Evolutionary conservation across 257 asterid species (phyloP), one percentile per base, ranked within the genome.

Genomic region (Solanum okadae): DNA sequence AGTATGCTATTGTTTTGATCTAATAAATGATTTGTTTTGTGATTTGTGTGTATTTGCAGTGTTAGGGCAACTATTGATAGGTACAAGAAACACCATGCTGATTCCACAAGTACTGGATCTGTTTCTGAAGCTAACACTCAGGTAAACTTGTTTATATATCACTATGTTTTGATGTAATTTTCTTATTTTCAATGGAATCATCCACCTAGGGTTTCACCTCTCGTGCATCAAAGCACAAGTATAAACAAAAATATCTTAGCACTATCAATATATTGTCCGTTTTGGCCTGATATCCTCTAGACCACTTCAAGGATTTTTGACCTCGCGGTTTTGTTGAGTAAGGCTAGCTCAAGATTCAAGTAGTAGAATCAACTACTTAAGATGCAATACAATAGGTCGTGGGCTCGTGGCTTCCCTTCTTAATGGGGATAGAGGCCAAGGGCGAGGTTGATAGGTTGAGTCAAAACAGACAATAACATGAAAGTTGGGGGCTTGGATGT

Each of bases 61-160:
- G 98, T 96, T 83, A 91, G 95, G 94, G 97, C 91, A 42, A 96
- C 98, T 31, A 96, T 96, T 90, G 98, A 96, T 15, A 93, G 95
- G 93, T 96, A 95, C 93, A 96, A 95, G 96, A 96, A 95, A 92
- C 94, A 96, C 40, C 87, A 91, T 88, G 87, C 94, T 79, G 96
- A 95, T 92, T 93, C 97, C 85, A 52, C 98, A 35, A 92, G 83
- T 86, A 31, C 95, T 63, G 96, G 95, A 33, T 92, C 98, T 90
- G 91, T 96, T 33, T 94, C 98, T 88, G 98, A 94, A 90, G 98
- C 98, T 82, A 96, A 95, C 90, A 92, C 95, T 9, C 98, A 96
- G 95, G 98, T 93, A 87, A 10, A 35, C 15, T 29, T 85, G 27
- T 23, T 22, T 84, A 7, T 20, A 31, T n/a, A 23, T 0, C 31